Conservation (phyloP, 2,329 filamentous ascomycete species). For the Penicillium sp. region DNA sequence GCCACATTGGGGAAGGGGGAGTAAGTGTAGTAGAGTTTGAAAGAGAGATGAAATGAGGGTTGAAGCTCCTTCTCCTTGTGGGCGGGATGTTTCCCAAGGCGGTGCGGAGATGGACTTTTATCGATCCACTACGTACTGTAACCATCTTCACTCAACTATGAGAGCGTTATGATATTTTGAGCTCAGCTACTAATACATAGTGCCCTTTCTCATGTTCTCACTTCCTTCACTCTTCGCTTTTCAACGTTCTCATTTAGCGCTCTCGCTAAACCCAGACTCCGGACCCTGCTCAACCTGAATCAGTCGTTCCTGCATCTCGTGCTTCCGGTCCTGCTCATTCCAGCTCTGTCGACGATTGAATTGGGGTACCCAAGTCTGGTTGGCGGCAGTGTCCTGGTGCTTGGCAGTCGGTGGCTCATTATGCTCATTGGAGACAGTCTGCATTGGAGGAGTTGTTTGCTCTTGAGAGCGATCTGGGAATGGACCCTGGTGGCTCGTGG, state of each 20-base stretch:
- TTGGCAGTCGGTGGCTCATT: background rate
- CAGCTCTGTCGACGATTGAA: slow-evolving; percentile 33
- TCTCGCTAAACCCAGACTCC: slow-evolving; percentile 54
- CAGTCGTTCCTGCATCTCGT: slow-evolving; percentile 46
- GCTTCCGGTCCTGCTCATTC: slow-evolving; percentile 53
- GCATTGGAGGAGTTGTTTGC: slow-evolving; percentile 2
- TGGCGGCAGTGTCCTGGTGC: background rate
- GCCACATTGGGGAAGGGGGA: slow-evolving; percentile 34
- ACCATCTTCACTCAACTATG: background rate
- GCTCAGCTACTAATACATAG: background rate
- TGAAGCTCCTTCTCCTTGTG: slow-evolving; percentile 2
- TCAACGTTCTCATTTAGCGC: slow-evolving; percentile 10
- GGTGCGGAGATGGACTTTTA: slow-evolving; percentile 22
- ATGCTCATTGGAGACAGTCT: background rate
- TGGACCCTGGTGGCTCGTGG: slow-evolving; percentile 8
- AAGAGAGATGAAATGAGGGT: slow-evolving; percentile 2
- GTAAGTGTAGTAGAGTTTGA: background rate
- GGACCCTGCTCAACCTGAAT: slow-evolving; percentile 40
- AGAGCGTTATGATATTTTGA: background rate
- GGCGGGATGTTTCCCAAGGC: slow-evolving; percentile 20
- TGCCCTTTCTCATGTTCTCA: background rate
- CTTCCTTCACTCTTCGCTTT: background rate
- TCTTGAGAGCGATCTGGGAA: slow-evolving; percentile 9
- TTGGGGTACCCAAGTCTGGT: slow-evolving; percentile 28
- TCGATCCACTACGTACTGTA: background rate